A percentile compares a stretch with the other conserved stretches of the same genome.
phyloP scores from a whole-genome alignment of 2,329 filamentous ascomycete species.

The Stagonosporopsis vannaccii region DNA sequence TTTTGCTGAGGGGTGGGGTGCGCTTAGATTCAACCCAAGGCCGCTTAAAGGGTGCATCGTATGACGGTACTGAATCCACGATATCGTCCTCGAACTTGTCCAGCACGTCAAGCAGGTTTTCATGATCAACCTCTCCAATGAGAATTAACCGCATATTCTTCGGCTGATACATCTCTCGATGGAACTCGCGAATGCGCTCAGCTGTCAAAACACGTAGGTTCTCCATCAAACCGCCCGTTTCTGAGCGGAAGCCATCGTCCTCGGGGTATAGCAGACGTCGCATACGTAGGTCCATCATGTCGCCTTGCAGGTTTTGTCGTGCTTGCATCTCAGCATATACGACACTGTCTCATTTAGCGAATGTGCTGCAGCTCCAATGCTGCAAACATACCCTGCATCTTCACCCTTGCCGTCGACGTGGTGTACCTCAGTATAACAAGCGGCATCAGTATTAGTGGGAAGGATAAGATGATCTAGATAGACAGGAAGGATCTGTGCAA shows the following conservation, averaged over 20 bases:
- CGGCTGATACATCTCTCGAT: conserved; percentile 96
- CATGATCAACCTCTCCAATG: conserved; percentile 88
- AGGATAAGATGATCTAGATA: conserved; percentile 94
- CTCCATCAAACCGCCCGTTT: conserved; percentile 98
- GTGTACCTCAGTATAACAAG: conserved; percentile 94
- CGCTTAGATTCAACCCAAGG: conserved; percentile 92
- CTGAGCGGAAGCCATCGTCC: conserved; percentile 91
- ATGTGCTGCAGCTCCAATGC: background rate
- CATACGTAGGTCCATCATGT: conserved; percentile 86
- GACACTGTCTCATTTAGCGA: conserved; percentile 60
- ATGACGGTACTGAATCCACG: conserved; percentile 77
- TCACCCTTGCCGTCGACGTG: conserved; percentile 93
- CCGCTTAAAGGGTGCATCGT: conserved; percentile 77
- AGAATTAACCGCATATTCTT: conserved; percentile 92
- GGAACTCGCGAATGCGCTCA: conserved; percentile 91
- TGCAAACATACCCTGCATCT: conserved; percentile 70
- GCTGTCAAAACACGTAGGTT: conserved; percentile 84
- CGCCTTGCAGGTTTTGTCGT: conserved; percentile 81
- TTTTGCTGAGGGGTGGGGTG: conserved; percentile 74
- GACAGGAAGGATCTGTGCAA: conserved; percentile 89
- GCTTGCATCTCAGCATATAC: conserved; percentile 99
- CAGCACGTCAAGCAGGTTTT: conserved; percentile 78
- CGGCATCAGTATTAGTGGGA: conserved; percentile 90
- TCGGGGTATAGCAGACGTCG: conserved; percentile 85
- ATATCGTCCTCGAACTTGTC: conserved; percentile 90